phyloP scores from a whole-genome alignment of 2,329 filamentous ascomycete species.

The Fusarium citri region DNA sequence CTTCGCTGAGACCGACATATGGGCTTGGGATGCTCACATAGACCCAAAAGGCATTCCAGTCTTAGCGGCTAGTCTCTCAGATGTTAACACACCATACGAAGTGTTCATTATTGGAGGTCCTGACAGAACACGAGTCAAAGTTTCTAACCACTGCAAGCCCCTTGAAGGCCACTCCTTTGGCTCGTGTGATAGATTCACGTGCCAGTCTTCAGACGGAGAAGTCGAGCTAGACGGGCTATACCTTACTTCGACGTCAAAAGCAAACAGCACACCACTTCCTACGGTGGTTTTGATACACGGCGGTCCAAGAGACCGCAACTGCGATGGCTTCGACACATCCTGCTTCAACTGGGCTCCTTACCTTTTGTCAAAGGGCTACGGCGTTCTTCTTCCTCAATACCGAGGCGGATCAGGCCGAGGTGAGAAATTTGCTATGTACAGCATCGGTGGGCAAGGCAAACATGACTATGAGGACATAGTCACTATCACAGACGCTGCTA shows the following conservation, averaged over 20 bases:
- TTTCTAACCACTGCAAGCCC: constrained; percentile 21
- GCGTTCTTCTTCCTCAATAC: constrained; percentile 54
- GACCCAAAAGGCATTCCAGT: neutral
- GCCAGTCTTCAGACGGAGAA: too few species aligned
- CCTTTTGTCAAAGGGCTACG: constrained; percentile 52
- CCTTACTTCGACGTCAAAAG: too few species aligned
- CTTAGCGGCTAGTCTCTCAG: constrained; percentile 37
- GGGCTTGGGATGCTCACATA: constrained; percentile 28
- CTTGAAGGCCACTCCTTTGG: constrained; percentile 6
- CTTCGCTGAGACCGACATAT: constrained; percentile 18
- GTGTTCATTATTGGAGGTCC: constrained; percentile 3
- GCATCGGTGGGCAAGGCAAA: constrained; percentile 46
- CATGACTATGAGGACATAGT: constrained; percentile 54
- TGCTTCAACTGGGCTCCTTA: constrained; percentile 46
- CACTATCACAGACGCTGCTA: constrained; percentile 49
- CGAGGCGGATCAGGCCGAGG: constrained; percentile 52
- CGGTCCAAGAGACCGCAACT: constrained; percentile 20
- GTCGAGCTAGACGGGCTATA: too few species aligned
- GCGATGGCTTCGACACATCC: constrained; percentile 45
- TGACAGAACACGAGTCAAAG: neutral
- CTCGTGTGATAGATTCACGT: neutral
- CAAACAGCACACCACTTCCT: too few species aligned
- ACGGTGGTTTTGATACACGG: constrained; percentile 16
- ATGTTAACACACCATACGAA: constrained; percentile 30
- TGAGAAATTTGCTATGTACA: constrained; percentile 49